phyloP scores from a whole-genome alignment of 164 flowering plant genomes.

The Aristolochia contorta region DNA sequence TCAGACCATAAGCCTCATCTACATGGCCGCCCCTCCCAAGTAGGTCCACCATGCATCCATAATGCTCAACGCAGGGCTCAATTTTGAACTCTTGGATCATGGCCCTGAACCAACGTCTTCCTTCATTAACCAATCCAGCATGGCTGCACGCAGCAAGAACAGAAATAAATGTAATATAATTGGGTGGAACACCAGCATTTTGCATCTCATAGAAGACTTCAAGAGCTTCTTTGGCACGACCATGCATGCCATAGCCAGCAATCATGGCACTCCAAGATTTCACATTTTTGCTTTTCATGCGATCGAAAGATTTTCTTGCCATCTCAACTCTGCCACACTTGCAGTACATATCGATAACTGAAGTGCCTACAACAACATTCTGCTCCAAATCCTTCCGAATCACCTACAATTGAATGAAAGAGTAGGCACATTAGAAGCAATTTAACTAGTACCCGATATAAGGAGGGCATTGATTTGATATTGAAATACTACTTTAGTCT shows the following conservation, averaged over 20 bases:
- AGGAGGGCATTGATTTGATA: too few relatives aligned
- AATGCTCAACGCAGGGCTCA: constrained; percentile 75
- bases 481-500: too few relatives aligned
- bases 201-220: constrained; percentile 54
- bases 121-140: constrained; percentile 69
- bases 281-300: constrained; percentile 59
- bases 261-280: constrained; percentile 84
- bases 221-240: constrained; percentile 61
- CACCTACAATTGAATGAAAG: constrained; percentile 20
- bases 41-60: constrained; percentile 86
- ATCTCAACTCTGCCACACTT: constrained; percentile 66
- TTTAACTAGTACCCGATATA: too few relatives aligned
- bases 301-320: constrained; percentile 55
- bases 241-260: constrained; percentile 82
- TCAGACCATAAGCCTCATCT: constrained; percentile 51
- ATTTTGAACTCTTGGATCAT: constrained; percentile 46
- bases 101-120: constrained; percentile 58
- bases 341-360: constrained; percentile 84
- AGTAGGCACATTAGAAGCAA: too few relatives aligned
- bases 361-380: constrained; percentile 56
- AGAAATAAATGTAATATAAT: constrained; percentile 68
- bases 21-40: constrained; percentile 70
- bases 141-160: constrained; percentile 85
- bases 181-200: constrained; percentile 43
- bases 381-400: constrained; percentile 51